These are phyloP conservation scores for Aspergillus intermedius DNA, from an alignment of 2,329 filamentous ascomycete genomes.

Conservation along the genomic window DNA sequence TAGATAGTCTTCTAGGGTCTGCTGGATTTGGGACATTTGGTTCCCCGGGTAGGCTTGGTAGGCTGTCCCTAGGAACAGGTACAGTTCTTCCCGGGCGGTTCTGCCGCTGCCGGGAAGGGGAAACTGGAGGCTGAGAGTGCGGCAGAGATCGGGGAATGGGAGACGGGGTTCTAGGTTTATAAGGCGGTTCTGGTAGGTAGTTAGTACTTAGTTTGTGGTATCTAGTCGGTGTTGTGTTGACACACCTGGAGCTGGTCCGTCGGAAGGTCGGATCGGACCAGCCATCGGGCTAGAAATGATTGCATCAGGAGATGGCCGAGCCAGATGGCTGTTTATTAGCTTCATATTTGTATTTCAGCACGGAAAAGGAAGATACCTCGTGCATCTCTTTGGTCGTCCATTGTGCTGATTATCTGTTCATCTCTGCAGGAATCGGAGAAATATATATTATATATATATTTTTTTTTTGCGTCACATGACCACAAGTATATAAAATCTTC, in stretches of 20 bases:
- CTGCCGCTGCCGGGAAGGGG: not conserved
- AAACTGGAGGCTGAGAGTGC: not conserved
- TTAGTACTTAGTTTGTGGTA: not conserved
- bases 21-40: not conserved
- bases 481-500: no score
- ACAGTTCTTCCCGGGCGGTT: conserved; percentile 1
- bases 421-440: no score
- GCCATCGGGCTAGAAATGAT: not conserved
- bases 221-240: not conserved
- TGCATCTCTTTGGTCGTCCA: no score
- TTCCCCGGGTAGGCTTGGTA: not conserved
- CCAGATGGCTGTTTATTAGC: not conserved
- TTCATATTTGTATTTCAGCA: no score
- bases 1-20: not conserved
- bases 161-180: not conserved
- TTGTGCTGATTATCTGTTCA: no score
- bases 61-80: conserved; percentile 2
- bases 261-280: not conserved
- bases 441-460: no score
- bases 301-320: not conserved
- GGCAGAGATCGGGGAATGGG: conserved; percentile 1
- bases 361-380: no score
- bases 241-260: not conserved
- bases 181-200: not conserved
- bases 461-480: no score